Percentiles rank a stretch among this genome's conserved stretches.
phyloP scores from a whole-genome alignment of 176 grass and related monocot genomes.

The Avena sativa region DNA sequence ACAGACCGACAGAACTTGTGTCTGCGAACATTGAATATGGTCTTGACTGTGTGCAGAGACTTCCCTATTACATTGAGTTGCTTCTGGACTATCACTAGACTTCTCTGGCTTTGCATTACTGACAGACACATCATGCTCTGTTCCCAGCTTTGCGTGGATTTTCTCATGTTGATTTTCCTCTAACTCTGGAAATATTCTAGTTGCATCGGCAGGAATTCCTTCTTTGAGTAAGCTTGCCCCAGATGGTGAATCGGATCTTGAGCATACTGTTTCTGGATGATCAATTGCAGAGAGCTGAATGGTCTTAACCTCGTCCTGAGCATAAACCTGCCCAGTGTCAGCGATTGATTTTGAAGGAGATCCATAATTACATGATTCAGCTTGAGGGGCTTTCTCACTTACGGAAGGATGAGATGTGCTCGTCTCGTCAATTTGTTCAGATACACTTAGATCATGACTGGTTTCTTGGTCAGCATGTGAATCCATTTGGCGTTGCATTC shows the following conservation, averaged over 20 bases:
- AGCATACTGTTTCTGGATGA: slow-evolving; percentile 41
- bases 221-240: slow-evolving; percentile 44
- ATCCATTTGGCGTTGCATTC: slow-evolving; percentile 41
- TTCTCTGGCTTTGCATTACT: slow-evolving; percentile 47
- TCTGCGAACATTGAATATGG: slow-evolving; percentile 43
- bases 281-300: slow-evolving; percentile 29
- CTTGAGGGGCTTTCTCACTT: slow-evolving; percentile 20
- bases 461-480: slow-evolving; percentile 37
- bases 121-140: slow-evolving; percentile 49
- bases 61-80: slow-evolving; percentile 35
- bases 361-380: slow-evolving; percentile 26
- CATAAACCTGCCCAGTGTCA: slow-evolving; percentile 26
- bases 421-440: slow-evolving; percentile 42
- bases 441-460: slow-evolving; percentile 36
- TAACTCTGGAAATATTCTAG: slow-evolving; percentile 32
- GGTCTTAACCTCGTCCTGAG: slow-evolving; percentile 33
- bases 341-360: slow-evolving; percentile 48
- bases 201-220: slow-evolving; percentile 30
- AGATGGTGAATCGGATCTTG: slow-evolving; percentile 47
- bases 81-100: slow-evolving; percentile 37
- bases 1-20: slow-evolving; percentile 35
- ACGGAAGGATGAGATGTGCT: slow-evolving; percentile 32
- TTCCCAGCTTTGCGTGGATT: slow-evolving; percentile 44
- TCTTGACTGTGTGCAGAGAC: slow-evolving; percentile 39
- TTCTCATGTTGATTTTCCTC: slow-evolving; percentile 47